Base-by-base conservation (phyloP, 257 asterid species). In the Ophiorrhiza pumila region DNA sequence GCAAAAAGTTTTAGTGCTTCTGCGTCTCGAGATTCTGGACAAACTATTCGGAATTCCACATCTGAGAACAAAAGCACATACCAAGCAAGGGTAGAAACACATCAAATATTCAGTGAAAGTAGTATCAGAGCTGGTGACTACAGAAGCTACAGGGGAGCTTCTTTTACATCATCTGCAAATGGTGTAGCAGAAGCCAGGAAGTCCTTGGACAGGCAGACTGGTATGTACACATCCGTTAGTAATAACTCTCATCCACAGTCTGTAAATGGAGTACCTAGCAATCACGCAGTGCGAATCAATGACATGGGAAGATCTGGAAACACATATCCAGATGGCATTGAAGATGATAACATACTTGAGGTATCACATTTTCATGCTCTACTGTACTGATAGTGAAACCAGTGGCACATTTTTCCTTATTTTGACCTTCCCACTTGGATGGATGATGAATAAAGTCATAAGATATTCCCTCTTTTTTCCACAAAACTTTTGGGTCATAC, bases 301-400 rank as follows among this genome's bases (percentile, higher is more conserved):
- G 69, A 79, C 61, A 64, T 62, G 49, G 80, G 72, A 43, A 85
- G 66, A 60, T 67, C 74, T 46, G 68, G 62, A 41, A 74, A 76
- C 60, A 66, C 80, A 65, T 73, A 60, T 73, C 45, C 77, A 52
- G 86, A 64, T 76, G 84, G 46, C 73, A 70, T 78, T 71, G 92
- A 89, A 64, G 97, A 91, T 73, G 98, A 91, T 78, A 90, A 83
- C 78, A 81, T 91, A 72, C 85, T 91, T 68, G 95, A 91, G 98
- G 98, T 92, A 89, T 71, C 50, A 25, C 25, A 59, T 39, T 70
- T 75, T 46, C 34, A 42, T n/a, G 15, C 18, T 39, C n/a, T 62
- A 2, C 37, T 14, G n/a, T 13, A 17, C 45, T 15, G 20, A 15
- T 3, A 9, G 47, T 17, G 34, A 39, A 76, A 66, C 18, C 47